Conservation (phyloP, 179 eudicot genomes). For the Spinacia oleracea region DNA sequence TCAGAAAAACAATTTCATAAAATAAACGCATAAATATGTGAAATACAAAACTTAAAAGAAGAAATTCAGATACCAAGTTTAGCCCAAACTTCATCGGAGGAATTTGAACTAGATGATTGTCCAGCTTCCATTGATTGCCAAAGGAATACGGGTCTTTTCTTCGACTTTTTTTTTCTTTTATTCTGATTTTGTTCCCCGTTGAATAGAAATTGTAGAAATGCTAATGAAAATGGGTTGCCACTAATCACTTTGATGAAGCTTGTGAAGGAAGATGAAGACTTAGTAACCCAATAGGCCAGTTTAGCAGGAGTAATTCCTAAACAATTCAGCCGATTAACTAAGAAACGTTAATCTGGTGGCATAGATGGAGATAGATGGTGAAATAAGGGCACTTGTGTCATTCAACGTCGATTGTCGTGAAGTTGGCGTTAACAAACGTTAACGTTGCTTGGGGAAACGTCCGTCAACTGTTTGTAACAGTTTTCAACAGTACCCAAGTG, state of each 20-base stretch:
- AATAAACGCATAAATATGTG: not conserved
- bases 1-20: constrained; percentile 8
- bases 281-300: no score
- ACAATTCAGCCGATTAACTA: no score
- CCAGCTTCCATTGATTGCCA: constrained; percentile 49
- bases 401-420: no score
- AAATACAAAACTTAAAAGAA: not conserved
- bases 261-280: constrained; percentile 24
- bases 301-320: no score
- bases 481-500: no score
- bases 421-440: no score
- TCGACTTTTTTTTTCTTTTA: not conserved
- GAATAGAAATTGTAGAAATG: not conserved
- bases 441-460: no score
- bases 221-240: constrained; percentile 7
- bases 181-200: not conserved
- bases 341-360: no score
- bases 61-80: constrained; percentile 48
- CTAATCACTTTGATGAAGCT: constrained; percentile 13
- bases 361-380: no score
- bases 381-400: no score
- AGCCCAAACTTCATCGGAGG: constrained; percentile 54
- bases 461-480: no score
- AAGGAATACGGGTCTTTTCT: not conserved
- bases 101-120: constrained; percentile 48